Percentiles rank a stretch among this genome's conserved stretches.
These are phyloP conservation scores for Wallacemonas rigidus DNA, from an alignment of 208 protist species.

Conservation along the genomic window DNA sequence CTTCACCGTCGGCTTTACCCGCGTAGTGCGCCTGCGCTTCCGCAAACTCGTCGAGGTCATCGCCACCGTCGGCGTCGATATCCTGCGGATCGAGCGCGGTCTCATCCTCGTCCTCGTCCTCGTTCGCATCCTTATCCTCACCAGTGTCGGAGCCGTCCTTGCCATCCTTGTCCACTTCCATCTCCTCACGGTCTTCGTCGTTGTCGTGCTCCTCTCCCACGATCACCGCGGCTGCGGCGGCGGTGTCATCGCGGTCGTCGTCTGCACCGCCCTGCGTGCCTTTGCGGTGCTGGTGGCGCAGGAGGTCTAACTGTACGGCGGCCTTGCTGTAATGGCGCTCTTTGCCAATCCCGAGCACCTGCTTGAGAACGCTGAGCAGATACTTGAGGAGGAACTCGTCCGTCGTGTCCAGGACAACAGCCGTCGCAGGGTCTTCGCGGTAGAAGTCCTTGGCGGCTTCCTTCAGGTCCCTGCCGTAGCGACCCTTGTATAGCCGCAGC, in stretches of 20 bases:
- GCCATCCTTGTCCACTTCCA: constrained; percentile 13
- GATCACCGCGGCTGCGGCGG: constrained; percentile 10
- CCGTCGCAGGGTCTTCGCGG: constrained; percentile 80
- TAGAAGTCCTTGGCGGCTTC: constrained; percentile 88
- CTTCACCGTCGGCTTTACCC: neutral
- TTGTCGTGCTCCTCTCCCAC: constrained; percentile 19
- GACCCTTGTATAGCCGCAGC: constrained; percentile 81
- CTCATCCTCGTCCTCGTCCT: constrained; percentile 17
- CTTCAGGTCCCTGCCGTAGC: constrained; percentile 74
- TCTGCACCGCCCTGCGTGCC: constrained; percentile 10
- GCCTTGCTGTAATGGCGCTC: constrained; percentile 67
- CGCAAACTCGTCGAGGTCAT: constrained; percentile 74
- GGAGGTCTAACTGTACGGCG: constrained; percentile 67
- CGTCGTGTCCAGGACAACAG: constrained; percentile 87
- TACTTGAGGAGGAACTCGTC: constrained; percentile 90
- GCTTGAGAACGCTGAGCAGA: constrained; percentile 83
- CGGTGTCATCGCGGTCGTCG: constrained; percentile 18
- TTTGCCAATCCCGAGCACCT: constrained; percentile 86
- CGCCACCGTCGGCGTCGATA: constrained; percentile 48
- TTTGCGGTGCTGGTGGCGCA: constrained; percentile 45
- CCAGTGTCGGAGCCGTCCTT: constrained; percentile 19
- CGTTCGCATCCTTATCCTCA: constrained; percentile 23
- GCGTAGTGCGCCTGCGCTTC: constrained; percentile 34
- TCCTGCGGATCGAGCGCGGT: constrained; percentile 27
- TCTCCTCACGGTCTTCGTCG: constrained; percentile 9